A percentile compares a stretch with the other conserved stretches of the same genome.
Conservation (phyloP, 352 stramenopile genomes). For the Phytopythium oedochilum region DNA sequence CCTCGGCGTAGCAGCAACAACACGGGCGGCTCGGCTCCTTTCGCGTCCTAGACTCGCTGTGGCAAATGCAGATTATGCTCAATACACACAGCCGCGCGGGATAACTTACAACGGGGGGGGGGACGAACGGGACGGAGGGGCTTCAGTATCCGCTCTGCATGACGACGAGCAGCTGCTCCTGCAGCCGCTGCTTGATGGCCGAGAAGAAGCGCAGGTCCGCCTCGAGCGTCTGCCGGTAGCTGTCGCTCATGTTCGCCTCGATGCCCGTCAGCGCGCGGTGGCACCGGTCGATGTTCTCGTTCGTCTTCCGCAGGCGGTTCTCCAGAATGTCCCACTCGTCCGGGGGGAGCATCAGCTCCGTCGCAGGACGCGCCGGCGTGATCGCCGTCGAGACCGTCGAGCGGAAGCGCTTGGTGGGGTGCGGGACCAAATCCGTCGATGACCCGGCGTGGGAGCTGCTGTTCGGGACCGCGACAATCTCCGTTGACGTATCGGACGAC, state of each 20-base stretch:
- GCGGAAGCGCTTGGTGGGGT: slow-evolving; percentile 38
- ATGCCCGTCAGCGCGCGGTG: slow-evolving; percentile 39
- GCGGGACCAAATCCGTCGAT: slow-evolving; percentile 33
- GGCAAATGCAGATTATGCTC: background rate
- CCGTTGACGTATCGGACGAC: slow-evolving; percentile 13
- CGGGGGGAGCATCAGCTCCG: slow-evolving; percentile 39
- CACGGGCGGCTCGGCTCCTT: background rate
- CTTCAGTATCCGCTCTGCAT: slow-evolving; percentile 62
- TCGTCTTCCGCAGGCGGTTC: slow-evolving; percentile 56
- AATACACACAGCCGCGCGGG: background rate
- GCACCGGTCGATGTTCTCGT: slow-evolving; percentile 64
- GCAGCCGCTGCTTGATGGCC: slow-evolving; percentile 67
- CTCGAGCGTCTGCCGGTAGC: slow-evolving; percentile 55
- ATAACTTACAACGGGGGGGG: background rate
- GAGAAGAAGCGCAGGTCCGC: slow-evolving; percentile 64
- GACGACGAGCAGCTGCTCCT: slow-evolving; percentile 63
- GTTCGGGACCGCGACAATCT: slow-evolving; percentile 40
- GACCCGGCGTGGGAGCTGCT: background rate
- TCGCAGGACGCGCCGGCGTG: slow-evolving; percentile 19
- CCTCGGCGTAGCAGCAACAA: background rate
- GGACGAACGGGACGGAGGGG: background rate
- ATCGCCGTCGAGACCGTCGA: slow-evolving; percentile 43
- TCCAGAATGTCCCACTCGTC: slow-evolving; percentile 69
- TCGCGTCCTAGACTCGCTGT: background rate
- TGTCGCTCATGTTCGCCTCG: slow-evolving; percentile 43